Base-by-base conservation (phyloP, 2,329 filamentous ascomycete genomes). In the Neofusicoccum sp. region DNA sequence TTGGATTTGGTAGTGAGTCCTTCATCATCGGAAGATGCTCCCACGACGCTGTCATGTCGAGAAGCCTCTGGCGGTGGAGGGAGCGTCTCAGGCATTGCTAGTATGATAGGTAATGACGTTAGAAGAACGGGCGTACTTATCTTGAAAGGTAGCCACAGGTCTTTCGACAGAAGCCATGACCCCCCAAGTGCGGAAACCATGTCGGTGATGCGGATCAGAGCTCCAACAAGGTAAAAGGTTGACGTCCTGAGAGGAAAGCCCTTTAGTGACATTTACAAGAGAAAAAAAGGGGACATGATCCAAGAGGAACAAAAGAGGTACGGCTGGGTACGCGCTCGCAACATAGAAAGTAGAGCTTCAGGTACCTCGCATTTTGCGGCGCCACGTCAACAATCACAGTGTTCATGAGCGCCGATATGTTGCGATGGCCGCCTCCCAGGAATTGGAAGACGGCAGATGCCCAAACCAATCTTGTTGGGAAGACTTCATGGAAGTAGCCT, bases 371-470 rank as follows among this genome's bases (percentile, higher is more conserved):
- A 8, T 43, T 28, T 16, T 60, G 30, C 3, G 58, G 58, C 16
- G 58, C 58, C 11, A 60, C 58, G 28, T 60, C 58, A 6, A 60
- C 58, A 16, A 60, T 60, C 5, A 60, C 47, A 3, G 58, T 60
- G 20, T 60, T 60, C 45, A 60, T 53, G 4, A 60, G 45, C 2
- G 58, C 45, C 28, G 38, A 49, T 41, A 60, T 44, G 14, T 49
- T 48, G 14, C 58, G 58, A 30, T 60, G 45, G 1, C 58, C 58
- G 3, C 58, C 58, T 11, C 58, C 58, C 36, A 60, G 34, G 11
- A 60, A 51, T 20, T 60, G 58, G 36, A 60, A 60, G n/a, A 43
- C 12, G 6, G 45, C 45, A 24, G 47, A 51, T 14, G 58, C 58
- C 58, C 58, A 60, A 12, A 60, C 45, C 4, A 60, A 24, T 31